phyloP scores from a whole-genome alignment of 495 filamentous ascomycete species.

The Penicillium parvum region DNA sequence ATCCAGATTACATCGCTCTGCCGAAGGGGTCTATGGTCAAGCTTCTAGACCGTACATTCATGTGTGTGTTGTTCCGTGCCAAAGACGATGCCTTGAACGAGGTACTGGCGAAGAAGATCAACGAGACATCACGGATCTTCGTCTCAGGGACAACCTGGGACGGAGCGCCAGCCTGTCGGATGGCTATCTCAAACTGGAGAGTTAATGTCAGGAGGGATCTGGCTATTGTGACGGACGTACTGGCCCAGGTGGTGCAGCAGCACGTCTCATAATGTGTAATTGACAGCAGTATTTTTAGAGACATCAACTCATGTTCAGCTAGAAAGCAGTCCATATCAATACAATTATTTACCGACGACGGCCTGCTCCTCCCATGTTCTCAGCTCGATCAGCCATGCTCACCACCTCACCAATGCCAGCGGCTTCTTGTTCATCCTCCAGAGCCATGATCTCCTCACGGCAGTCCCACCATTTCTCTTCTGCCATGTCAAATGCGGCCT shows the following conservation, averaged over 20 bases:
- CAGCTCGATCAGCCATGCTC: slow-evolving; percentile 67
- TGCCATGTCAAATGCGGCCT: slow-evolving; percentile 78
- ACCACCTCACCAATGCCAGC: slow-evolving; percentile 95
- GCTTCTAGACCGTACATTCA: slow-evolving; percentile 53
- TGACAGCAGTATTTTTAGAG: too few relatives aligned
- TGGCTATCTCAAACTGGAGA: slow-evolving; percentile 84
- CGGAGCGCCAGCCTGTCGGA: slow-evolving; percentile 63
- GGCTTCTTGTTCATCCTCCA: slow-evolving; percentile 95
- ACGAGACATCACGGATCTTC: slow-evolving; percentile 69
- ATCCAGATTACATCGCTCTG: slow-evolving; percentile 60
- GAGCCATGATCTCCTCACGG: slow-evolving; percentile 83
- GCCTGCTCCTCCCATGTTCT: slow-evolving; percentile 52
- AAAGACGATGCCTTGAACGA: slow-evolving; percentile 62
- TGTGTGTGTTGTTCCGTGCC: slow-evolving; percentile 78
- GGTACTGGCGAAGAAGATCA: slow-evolving; percentile 63
- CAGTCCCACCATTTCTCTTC: slow-evolving; percentile 99
- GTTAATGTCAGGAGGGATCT: slow-evolving; percentile 37
- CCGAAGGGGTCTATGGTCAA: slow-evolving; percentile 41
- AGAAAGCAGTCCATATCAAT: too few relatives aligned
- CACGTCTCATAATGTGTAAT: not conserved
- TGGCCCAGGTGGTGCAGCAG: slow-evolving; percentile 27
- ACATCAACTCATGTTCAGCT: too few relatives aligned
- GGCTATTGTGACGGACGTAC: slow-evolving; percentile 31
- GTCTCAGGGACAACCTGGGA: slow-evolving; percentile 79
- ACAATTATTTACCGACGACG: slow-evolving; percentile 47